Base-by-base conservation (phyloP, 805 yeast species). In the Geotrichum ghanense region DNA sequence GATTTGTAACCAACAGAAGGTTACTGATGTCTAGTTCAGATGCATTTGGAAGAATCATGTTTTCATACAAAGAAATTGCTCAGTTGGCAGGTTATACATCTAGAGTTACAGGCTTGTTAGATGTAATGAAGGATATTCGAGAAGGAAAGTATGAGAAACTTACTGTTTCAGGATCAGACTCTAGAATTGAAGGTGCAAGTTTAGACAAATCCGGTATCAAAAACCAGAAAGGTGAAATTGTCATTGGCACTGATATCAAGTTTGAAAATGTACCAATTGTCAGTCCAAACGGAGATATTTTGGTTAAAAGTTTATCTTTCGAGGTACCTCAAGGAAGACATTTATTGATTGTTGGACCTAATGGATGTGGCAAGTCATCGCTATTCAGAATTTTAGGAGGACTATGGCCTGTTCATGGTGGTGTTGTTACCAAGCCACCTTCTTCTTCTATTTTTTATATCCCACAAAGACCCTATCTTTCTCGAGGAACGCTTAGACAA, bases 361-460 rank as follows among this genome's bases (percentile, higher is more conserved):
- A 89, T 59, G 97, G 97, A 1, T 84, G 95, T 52, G 97, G 97
- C 22, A 89, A 89, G 65, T 88, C 96, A 0, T 89, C 97, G 0
- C 68, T 89, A 48, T 89, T 89, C 63, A 75, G 97, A 59, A 76
- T 89, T 57, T 72, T 89, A 42, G 96, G 97, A 47, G 96, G 96
- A 0, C 70, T 89, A 53, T 89, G 97, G 97, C 95, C 92, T 2
- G 80, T 88, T 19, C 69, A 73, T 41, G 65, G 68, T 25, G 76
- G 75, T 25, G 61, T 65, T 21, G 72, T 85, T 35, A 73, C 73
- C 3, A 76, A 84, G 22, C 95, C 95, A 4, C 70, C 71, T 39
- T 67, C 75, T 2, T 74, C 75, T 55, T 79, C 76, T 48, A 78
- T 89, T 58, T 89, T 88, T 60, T 89, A 89, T 64, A 73, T 89